Evolutionary conservation across 208 protist species (phyloP).

Genomic region (Crithidia brevicula): DNA sequence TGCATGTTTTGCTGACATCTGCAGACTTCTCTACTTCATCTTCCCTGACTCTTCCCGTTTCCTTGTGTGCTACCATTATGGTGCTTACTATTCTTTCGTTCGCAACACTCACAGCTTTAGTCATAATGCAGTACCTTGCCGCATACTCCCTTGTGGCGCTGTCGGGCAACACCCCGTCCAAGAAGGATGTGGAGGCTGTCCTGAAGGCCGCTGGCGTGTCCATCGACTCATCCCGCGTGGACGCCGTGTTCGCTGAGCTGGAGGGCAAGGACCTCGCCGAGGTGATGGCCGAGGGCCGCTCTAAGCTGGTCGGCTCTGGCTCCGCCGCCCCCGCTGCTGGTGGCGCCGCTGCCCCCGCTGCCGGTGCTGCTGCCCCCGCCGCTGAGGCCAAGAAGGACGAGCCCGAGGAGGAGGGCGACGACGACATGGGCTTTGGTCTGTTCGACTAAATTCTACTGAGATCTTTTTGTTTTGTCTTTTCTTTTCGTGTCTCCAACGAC

Average conservation of each 20-base stretch:
- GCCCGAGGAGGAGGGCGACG: slow-evolving; percentile 85
- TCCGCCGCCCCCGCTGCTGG: slow-evolving; percentile 47
- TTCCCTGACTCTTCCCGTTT: background rate
- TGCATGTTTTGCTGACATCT: no score
- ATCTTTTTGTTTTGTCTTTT: slow-evolving; percentile 17
- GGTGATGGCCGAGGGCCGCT: slow-evolving; percentile 84
- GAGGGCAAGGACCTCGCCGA: slow-evolving; percentile 93
- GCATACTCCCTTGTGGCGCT: slow-evolving; percentile 92
- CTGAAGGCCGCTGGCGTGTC: slow-evolving; percentile 88
- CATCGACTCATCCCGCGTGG: slow-evolving; percentile 71
- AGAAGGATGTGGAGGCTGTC: slow-evolving; percentile 87
- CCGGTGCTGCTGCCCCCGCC: slow-evolving; percentile 47
- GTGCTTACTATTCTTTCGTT: background rate
- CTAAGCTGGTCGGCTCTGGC: slow-evolving; percentile 89
- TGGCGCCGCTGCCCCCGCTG: slow-evolving; percentile 45
- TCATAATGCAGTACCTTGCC: slow-evolving; percentile 93
- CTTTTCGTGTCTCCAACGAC: slow-evolving; percentile 14
- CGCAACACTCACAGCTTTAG: background rate
- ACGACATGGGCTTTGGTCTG: slow-evolving; percentile 92
- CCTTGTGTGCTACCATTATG: no score
- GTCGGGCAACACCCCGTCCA: slow-evolving; percentile 82
- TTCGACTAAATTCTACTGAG: slow-evolving; percentile 78
- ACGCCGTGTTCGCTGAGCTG: slow-evolving; percentile 80
- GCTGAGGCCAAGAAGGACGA: slow-evolving; percentile 56
- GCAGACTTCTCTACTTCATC: background rate